phyloP scores from a whole-genome alignment of 768 basidiomycete genomes.

The Termitomyces sp. region DNA sequence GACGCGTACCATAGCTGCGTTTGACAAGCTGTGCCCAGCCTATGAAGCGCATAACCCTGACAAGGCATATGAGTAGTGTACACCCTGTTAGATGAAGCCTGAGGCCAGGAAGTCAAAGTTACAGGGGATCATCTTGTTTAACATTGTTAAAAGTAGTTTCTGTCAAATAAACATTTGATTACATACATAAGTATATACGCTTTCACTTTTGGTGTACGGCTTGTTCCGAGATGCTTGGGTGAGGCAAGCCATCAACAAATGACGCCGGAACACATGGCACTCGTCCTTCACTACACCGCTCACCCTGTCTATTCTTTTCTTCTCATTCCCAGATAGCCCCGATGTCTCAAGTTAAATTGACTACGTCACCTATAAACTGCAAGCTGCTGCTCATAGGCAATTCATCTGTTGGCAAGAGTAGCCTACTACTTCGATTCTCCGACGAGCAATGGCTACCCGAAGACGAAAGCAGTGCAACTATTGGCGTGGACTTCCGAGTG shows the following conservation, averaged over 20 bases:
- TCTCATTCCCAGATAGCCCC: constrained; percentile 22
- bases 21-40: background rate
- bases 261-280: constrained; percentile 1
- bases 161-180: background rate
- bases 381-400: constrained; percentile 85
- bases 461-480: constrained; percentile 83
- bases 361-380: constrained; percentile 56
- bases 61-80: background rate
- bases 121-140: background rate
- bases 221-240: too few relatives aligned
- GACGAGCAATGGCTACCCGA: constrained; percentile 94
- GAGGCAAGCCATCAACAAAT: constrained; percentile 4
- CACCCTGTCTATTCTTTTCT: background rate
- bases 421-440: constrained; percentile 88
- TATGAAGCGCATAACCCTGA: background rate
- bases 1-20: background rate
- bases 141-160: background rate
- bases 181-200: too few relatives aligned
- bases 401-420: constrained; percentile 90
- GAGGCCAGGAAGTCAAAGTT: background rate
- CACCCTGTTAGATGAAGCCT: background rate
- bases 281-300: background rate
- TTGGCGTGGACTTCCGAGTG: constrained; percentile 82
- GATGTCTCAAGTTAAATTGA: constrained; percentile 19
- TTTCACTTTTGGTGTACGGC: too few relatives aligned